Conservation (phyloP, 2,329 filamentous ascomycete species). For the Dothistroma septosporum region DNA sequence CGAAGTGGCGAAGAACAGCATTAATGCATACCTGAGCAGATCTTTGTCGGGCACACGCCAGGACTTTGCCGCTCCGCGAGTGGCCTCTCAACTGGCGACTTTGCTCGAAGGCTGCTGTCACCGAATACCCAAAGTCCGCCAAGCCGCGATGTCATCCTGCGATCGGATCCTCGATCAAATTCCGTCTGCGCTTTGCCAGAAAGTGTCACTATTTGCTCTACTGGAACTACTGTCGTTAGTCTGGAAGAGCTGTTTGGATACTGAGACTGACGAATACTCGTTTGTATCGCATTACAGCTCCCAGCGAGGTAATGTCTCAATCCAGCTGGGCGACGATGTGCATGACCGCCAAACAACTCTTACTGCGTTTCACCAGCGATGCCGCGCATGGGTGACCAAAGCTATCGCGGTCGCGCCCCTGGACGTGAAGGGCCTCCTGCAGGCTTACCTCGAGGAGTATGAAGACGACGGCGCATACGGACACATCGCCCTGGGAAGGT, state of each 20-base stretch:
- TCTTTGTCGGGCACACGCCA: slow-evolving; percentile 67
- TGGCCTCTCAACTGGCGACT: slow-evolving; percentile 79
- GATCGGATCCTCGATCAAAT: slow-evolving; percentile 80
- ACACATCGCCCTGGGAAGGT: slow-evolving; percentile 85
- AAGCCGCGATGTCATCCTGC: slow-evolving; percentile 76
- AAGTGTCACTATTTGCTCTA: slow-evolving; percentile 84
- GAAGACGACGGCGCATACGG: slow-evolving; percentile 88
- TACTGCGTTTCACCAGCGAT: slow-evolving; percentile 69
- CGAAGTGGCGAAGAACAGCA: slow-evolving; percentile 61
- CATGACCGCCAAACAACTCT: slow-evolving; percentile 74
- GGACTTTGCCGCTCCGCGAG: slow-evolving; percentile 82
- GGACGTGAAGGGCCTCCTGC: slow-evolving; percentile 90
- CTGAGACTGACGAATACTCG: slow-evolving; percentile 89
- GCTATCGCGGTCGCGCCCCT: slow-evolving; percentile 82
- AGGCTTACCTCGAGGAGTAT: slow-evolving; percentile 93
- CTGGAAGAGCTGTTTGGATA: slow-evolving; percentile 92
- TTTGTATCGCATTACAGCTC: slow-evolving; percentile 80
- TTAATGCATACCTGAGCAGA: slow-evolving; percentile 74
- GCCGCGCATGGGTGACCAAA: slow-evolving; percentile 72
- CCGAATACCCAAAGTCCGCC: slow-evolving; percentile 84
- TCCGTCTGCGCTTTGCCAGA: slow-evolving; percentile 85
- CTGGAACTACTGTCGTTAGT: slow-evolving; percentile 88
- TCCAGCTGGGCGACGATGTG: slow-evolving; percentile 94
- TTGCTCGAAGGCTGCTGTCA: slow-evolving; percentile 91
- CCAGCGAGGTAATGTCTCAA: slow-evolving; percentile 67